These are phyloP conservation scores for Dacryopinax spathularia DNA, from an alignment of 768 basidiomycete genomes.

Conservation along the genomic window DNA sequence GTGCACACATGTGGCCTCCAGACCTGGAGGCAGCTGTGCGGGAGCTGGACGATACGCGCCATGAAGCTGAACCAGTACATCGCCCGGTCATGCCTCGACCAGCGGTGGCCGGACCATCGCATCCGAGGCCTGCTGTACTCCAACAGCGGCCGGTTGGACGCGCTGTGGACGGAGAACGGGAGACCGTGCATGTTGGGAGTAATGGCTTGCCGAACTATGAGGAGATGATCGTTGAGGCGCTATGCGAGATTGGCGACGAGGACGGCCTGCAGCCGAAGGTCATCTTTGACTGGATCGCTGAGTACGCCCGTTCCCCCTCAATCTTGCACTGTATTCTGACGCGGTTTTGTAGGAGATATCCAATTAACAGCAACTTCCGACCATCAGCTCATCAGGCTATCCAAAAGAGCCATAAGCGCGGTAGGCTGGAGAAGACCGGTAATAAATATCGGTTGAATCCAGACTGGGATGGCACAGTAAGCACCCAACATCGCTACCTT, in stretches of 20 bases:
- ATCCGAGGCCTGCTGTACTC: neutral
- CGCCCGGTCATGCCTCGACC: no score
- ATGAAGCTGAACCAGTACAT: no score
- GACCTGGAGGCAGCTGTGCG: conserved; percentile 50
- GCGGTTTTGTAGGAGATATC: conserved; percentile 39
- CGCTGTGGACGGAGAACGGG: neutral
- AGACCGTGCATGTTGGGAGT: conserved; percentile 2
- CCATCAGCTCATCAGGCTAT: conserved; percentile 81
- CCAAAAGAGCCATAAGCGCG: conserved; percentile 72
- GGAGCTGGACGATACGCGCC: neutral
- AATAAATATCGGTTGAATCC: conserved; percentile 61
- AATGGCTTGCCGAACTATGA: conserved; percentile 76
- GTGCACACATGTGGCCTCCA: conserved; percentile 21
- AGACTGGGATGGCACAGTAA: conserved; percentile 45
- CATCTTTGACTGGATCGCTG: conserved; percentile 71
- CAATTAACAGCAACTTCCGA: conserved; percentile 75
- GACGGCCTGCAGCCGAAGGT: conserved; percentile 75
- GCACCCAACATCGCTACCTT: neutral
- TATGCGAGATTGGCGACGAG: conserved; percentile 48
- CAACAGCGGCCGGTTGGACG: neutral
- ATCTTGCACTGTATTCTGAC: neutral
- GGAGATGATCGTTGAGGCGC: conserved; percentile 78
- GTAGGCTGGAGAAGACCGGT: conserved; percentile 61
- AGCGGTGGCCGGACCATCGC: no score
- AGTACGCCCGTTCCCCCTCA: conserved; percentile 11